Conservation (phyloP, 495 filamentous ascomycete genomes). For the Xylaria flabelliformis region DNA sequence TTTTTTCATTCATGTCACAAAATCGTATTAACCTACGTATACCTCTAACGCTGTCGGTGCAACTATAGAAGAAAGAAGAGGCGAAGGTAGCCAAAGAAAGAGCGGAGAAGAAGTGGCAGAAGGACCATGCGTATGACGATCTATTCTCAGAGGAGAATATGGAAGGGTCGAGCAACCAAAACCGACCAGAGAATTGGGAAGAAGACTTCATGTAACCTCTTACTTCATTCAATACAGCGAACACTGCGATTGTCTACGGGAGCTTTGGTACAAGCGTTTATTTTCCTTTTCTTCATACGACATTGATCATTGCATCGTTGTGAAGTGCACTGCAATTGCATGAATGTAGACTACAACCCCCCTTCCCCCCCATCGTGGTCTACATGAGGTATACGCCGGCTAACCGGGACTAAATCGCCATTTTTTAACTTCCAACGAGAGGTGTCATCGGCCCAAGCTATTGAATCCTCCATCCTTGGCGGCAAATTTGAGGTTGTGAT, state of each 20-base stretch:
- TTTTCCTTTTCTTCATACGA: not conserved
- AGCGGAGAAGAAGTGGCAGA: slow-evolving; percentile 88
- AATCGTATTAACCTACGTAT: not conserved
- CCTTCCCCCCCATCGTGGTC: not conserved
- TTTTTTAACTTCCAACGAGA: not conserved
- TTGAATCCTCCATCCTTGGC: not conserved
- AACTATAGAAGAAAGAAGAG: slow-evolving; percentile 75
- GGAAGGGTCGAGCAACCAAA: slow-evolving; percentile 70
- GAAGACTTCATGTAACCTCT: slow-evolving; percentile 74
- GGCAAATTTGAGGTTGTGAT: slow-evolving; percentile 65
- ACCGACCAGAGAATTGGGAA: slow-evolving; percentile 64
- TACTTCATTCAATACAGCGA: not conserved
- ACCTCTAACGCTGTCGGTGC: slow-evolving; percentile 9
- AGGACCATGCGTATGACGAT: slow-evolving; percentile 94
- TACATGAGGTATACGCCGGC: not conserved
- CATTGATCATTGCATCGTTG: not conserved
- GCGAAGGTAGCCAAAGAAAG: slow-evolving; percentile 77
- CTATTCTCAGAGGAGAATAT: slow-evolving; percentile 72
- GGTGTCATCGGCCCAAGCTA: not conserved
- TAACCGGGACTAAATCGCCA: not conserved
- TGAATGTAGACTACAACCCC: not conserved
- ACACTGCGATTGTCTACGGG: not conserved
- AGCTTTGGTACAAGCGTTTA: not conserved
- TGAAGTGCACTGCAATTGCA: not conserved
- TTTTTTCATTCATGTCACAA: not conserved